Conservation (phyloP, 2,329 filamentous ascomycete genomes). For the Periconia digitata region DNA sequence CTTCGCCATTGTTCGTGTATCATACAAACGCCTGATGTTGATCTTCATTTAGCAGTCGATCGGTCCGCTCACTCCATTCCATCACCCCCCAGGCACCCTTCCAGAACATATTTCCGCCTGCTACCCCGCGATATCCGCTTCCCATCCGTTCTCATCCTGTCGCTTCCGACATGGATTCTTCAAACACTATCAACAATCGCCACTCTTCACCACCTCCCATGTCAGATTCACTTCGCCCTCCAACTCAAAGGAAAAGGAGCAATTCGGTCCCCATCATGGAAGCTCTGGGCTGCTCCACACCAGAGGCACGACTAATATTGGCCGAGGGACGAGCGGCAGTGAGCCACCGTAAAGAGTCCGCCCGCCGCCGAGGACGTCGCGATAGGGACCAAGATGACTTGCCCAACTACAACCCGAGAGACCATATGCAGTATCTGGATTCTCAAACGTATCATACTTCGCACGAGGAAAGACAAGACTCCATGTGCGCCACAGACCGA, state of each 20-base stretch:
- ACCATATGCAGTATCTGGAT: slow-evolving; percentile 36
- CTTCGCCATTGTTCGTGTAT: slow-evolving; percentile 4
- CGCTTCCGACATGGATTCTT: slow-evolving; percentile 13
- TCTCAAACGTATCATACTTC: background rate
- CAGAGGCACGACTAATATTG: slow-evolving; percentile 38
- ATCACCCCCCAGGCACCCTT: background rate
- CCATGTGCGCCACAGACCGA: slow-evolving; percentile 10
- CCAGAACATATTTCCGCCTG: slow-evolving; percentile 14
- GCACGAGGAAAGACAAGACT: slow-evolving; percentile 11
- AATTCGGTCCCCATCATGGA: slow-evolving; percentile 40
- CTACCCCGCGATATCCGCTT: slow-evolving; percentile 21
- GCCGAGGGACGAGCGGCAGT: slow-evolving; percentile 39
- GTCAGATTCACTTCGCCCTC: slow-evolving; percentile 24
- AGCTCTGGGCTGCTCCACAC: slow-evolving; percentile 37
- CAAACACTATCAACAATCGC: slow-evolving; percentile 27
- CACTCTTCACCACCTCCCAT: slow-evolving; percentile 21
- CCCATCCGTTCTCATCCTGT: slow-evolving; percentile 17
- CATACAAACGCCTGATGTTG: slow-evolving; percentile 7
- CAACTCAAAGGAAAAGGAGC: slow-evolving; percentile 33
- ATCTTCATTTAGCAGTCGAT: slow-evolving; percentile 18
- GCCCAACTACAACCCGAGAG: slow-evolving; percentile 27
- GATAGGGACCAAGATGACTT: slow-evolving; percentile 14
- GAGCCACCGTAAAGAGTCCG: slow-evolving; percentile 26
- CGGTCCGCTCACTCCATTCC: slow-evolving; percentile 16
- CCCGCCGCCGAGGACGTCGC: slow-evolving; percentile 23